Percentiles rank a stretch among this genome's conserved stretches.
Conservation (phyloP, 1,284 basidiomycete genomes). For the Boletus semigastroideus region DNA sequence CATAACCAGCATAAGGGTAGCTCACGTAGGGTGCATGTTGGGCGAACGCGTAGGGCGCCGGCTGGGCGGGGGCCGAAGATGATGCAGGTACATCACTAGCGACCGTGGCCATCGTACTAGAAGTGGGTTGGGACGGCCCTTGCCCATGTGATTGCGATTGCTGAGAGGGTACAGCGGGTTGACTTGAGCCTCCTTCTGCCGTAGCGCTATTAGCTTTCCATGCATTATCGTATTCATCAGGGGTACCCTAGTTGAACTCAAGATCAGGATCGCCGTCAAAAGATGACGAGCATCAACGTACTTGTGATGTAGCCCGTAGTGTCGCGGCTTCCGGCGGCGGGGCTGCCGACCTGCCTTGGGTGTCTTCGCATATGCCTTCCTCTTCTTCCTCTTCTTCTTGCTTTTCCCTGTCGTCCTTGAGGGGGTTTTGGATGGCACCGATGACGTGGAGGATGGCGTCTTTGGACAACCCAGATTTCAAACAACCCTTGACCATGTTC, state of each 20-base stretch:
- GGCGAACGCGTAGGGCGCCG: constrained; percentile 30
- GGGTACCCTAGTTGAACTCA: constrained; percentile 32
- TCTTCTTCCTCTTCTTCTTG: constrained; percentile 39
- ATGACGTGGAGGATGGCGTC: constrained; percentile 59
- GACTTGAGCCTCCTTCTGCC: constrained; percentile 29
- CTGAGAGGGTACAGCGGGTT: constrained; percentile 18
- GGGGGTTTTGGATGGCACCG: constrained; percentile 52
- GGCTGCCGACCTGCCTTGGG: constrained; percentile 17
- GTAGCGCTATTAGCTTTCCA: constrained; percentile 54
- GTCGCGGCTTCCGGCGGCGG: constrained; percentile 24
- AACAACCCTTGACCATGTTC: constrained; percentile 61
- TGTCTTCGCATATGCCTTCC: constrained; percentile 20
- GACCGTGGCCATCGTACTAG: constrained; percentile 21
- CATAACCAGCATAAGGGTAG: constrained; percentile 32
- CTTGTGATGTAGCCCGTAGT: constrained; percentile 25
- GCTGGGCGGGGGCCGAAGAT: constrained; percentile 24
- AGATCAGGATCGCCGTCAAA: neutral
- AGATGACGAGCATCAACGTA: constrained; percentile 8
- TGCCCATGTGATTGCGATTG: constrained; percentile 23
- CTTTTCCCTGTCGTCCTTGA: constrained; percentile 41
- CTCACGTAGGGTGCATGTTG: constrained; percentile 32
- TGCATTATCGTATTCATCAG: constrained; percentile 52
- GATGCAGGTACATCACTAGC: constrained; percentile 17
- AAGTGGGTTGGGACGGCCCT: constrained; percentile 21
- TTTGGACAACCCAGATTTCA: constrained; percentile 56